These are phyloP conservation scores for Colletotrichum tropicale DNA, from an alignment of 2,329 filamentous ascomycete species.

Conservation along the genomic window DNA sequence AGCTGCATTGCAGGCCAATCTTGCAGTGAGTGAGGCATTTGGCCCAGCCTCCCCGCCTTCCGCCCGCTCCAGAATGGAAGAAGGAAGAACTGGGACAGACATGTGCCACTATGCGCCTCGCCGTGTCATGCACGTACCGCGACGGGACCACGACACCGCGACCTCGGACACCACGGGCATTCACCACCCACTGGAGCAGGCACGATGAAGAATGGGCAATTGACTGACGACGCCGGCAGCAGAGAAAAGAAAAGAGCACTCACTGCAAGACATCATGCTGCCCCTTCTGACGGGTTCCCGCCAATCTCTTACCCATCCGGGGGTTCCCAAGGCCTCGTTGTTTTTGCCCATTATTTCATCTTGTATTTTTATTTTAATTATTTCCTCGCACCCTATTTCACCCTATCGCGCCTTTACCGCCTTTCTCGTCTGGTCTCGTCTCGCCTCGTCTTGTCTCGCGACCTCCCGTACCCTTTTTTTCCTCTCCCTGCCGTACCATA, in stretches of 20 bases:
- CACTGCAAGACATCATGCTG: background rate
- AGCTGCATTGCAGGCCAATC: background rate
- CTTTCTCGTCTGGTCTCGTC: background rate
- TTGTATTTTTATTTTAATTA: background rate
- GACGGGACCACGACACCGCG: background rate
- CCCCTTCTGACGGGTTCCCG: background rate
- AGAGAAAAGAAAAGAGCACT: background rate
- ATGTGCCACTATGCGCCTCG: slow-evolving; percentile 1
- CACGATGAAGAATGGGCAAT: background rate
- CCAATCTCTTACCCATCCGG: background rate
- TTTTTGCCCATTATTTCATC: background rate
- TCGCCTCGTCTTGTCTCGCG: slow-evolving; percentile 6
- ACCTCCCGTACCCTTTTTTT: background rate
- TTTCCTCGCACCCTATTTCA: background rate
- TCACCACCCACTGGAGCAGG: background rate
- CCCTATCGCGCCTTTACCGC: background rate
- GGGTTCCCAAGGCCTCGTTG: background rate
- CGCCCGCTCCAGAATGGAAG: background rate
- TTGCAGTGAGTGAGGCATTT: background rate
- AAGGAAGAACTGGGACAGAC: background rate
- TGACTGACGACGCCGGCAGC: background rate
- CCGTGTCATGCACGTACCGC: background rate
- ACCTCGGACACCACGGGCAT: background rate
- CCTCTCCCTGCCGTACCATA: background rate
- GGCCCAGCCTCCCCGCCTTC: background rate